phyloP scores from a whole-genome alignment of 345 rosid genomes.

The Nasturtium officinale region DNA sequence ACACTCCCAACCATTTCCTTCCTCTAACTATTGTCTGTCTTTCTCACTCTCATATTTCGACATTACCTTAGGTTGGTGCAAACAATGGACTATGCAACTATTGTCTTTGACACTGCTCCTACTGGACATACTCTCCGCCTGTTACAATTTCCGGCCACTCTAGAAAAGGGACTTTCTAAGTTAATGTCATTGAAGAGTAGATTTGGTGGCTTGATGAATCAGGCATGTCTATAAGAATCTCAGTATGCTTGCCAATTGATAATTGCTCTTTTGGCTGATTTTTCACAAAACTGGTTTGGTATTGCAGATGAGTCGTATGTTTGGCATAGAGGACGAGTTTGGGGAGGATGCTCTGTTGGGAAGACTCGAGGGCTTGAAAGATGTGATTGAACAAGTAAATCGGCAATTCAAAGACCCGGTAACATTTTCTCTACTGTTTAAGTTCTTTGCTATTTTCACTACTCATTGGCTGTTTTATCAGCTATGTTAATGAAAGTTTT shows the following conservation, averaged over 20 bases:
- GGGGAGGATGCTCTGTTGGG: constrained; percentile 98
- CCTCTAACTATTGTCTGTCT: neutral
- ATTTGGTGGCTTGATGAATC: constrained; percentile 91
- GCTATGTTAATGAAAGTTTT: neutral
- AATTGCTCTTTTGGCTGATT: constrained; percentile 18
- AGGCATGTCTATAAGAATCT: constrained; percentile 56
- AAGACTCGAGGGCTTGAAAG: constrained; percentile 98
- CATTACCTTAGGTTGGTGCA: constrained; percentile 77
- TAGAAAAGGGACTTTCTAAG: constrained; percentile 93
- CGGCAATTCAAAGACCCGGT: constrained; percentile 97
- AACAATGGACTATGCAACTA: constrained; percentile 94
- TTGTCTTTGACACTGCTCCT: constrained; percentile 98
- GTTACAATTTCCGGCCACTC: constrained; percentile 88
- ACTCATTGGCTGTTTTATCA: neutral
- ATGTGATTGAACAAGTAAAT: constrained; percentile 95
- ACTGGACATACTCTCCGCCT: constrained; percentile 97
- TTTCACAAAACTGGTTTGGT: constrained; percentile 25
- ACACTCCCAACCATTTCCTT: constrained; percentile 17
- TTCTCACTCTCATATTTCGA: neutral
- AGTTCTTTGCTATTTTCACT: constrained; percentile 2
- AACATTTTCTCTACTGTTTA: constrained; percentile 25
- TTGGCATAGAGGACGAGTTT: constrained; percentile 88
- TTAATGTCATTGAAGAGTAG: constrained; percentile 86
- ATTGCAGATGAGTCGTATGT: constrained; percentile 79
- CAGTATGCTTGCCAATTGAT: constrained; percentile 12